Base-by-base conservation (phyloP, 345 rosid genomes). In the Isatis tinctoria region DNA sequence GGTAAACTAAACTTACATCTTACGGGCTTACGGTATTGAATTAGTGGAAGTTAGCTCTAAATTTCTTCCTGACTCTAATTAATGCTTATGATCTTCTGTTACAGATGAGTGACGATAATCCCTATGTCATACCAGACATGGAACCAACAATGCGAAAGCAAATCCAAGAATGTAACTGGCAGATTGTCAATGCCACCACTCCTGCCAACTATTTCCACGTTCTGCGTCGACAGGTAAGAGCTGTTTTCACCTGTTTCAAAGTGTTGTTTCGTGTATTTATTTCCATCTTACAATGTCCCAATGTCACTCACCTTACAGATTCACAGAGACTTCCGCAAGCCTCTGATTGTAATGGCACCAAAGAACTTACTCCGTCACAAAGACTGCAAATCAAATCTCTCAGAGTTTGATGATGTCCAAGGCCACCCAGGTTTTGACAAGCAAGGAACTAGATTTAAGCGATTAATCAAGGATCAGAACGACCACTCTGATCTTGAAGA, bases 391-490 rank as follows among this genome's bases (percentile, higher is more conserved):
- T 93, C 98, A 66, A 93, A 93, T 78, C 86, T 93, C 36, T 89
- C 94, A 0, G 97, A 93, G 83, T 91, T 93, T 77, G 98, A 91
- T 76, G 97, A 93, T 80, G 97, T 88, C 16, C 86, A 91, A 88
- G 97, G 96, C 39, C 97, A 93, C 75, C 88, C 97, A 16, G 97
- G 98, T 49, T 93, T 91, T 66, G 98, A 93, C 83, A 93, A 91
- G 64, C 98, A 93, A 70, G 98, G 98, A 52, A 93, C 98, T 40
- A 82, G 98, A 74, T 93, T 93, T 71, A 93, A 93, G 83, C 82
- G 97, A 16, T 90, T 93, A 4, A 89, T 93, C 73, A 91, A 91
- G 84, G 98, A 93, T 77, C 90, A 89, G 78, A 91, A 80, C 37
- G 85, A 84, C 45, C 98, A 87, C 80, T 87, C 94, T 66, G 83